phyloP scores from a whole-genome alignment of 1,284 basidiomycete genomes.

The Ganoderma leucocontextum region DNA sequence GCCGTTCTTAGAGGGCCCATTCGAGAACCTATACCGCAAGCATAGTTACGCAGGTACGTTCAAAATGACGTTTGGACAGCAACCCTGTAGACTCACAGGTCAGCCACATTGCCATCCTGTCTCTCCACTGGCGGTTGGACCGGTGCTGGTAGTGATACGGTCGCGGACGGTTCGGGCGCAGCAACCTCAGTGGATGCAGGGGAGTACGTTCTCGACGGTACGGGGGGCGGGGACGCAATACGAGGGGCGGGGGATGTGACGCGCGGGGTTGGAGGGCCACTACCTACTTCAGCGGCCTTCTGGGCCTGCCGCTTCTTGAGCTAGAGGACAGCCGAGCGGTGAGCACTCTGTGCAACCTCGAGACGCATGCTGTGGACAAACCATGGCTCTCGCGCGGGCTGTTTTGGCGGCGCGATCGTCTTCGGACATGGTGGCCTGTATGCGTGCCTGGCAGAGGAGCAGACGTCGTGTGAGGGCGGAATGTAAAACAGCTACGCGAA shows the following conservation, averaged over 20 bases:
- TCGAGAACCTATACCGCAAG: conserved; percentile 38
- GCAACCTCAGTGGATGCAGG: conserved; percentile 34
- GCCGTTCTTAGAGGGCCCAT: conserved; percentile 28
- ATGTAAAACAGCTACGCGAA: not conserved
- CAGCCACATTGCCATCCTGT: conserved; percentile 35
- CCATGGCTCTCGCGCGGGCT: conserved; percentile 82
- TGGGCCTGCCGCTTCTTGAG: conserved; percentile 77
- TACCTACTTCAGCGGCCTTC: conserved; percentile 52
- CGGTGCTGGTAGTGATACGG: conserved; percentile 41
- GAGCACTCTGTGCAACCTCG: conserved; percentile 20
- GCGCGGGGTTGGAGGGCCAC: conserved; percentile 40
- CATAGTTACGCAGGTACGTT: conserved; percentile 11
- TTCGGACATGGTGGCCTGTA: conserved; percentile 57
- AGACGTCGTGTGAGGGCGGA: conserved; percentile 12
- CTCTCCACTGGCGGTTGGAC: conserved; percentile 27
- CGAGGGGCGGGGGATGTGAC: conserved; percentile 41
- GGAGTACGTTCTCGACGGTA: conserved; percentile 60
- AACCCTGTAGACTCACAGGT: conserved; percentile 41
- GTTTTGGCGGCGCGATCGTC: conserved; percentile 82
- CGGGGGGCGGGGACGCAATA: conserved; percentile 50
- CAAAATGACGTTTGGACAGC: conserved; percentile 3
- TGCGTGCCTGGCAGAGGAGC: not conserved
- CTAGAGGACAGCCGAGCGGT: conserved; percentile 46
- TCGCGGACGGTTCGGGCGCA: conserved; percentile 49
- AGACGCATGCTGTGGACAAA: conserved; percentile 43